phyloP scores from a whole-genome alignment of 2,329 filamentous ascomycete genomes.

The Aurifilum marmelostoma region DNA sequence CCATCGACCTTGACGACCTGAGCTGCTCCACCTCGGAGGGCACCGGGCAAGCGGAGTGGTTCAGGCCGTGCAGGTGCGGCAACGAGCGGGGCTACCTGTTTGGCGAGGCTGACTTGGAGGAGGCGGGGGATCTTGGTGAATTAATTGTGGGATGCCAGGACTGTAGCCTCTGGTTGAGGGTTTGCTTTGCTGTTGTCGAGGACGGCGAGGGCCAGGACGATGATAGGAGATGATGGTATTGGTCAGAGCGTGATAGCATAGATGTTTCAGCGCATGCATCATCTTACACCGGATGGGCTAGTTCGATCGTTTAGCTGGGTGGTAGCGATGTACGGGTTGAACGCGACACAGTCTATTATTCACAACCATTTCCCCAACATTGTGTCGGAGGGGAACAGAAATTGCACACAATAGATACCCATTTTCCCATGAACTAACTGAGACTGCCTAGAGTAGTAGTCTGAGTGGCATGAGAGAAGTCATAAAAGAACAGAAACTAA shows the following conservation, averaged over 20 bases:
- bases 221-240: too few species aligned
- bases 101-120: conserved; percentile 61
- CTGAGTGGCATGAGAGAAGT: conserved; percentile 19
- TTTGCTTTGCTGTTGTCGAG: conserved; percentile 63
- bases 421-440: conserved; percentile 44
- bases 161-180: conserved; percentile 68
- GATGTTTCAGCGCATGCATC: not conserved
- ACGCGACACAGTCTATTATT: too few species aligned
- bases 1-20: conserved; percentile 68
- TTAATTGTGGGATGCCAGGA: conserved; percentile 67
- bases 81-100: conserved; percentile 64
- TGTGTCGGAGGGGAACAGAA: too few species aligned
- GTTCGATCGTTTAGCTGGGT: too few species aligned
- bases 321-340: not conserved
- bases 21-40: conserved; percentile 50
- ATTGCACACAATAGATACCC: conserved; percentile 25
- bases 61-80: conserved; percentile 64
- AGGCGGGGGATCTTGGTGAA: conserved; percentile 60
- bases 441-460: conserved; percentile 43
- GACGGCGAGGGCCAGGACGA: conserved; percentile 37
- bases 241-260: conserved; percentile 19
- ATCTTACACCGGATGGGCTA: not conserved
- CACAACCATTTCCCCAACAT: not conserved
- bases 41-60: conserved; percentile 50
- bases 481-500: conserved; percentile 19